Percentiles rank a stretch among this genome's conserved stretches.
Conservation (phyloP, 805 yeast genomes). For the Candida ascalaphidarum region DNA sequence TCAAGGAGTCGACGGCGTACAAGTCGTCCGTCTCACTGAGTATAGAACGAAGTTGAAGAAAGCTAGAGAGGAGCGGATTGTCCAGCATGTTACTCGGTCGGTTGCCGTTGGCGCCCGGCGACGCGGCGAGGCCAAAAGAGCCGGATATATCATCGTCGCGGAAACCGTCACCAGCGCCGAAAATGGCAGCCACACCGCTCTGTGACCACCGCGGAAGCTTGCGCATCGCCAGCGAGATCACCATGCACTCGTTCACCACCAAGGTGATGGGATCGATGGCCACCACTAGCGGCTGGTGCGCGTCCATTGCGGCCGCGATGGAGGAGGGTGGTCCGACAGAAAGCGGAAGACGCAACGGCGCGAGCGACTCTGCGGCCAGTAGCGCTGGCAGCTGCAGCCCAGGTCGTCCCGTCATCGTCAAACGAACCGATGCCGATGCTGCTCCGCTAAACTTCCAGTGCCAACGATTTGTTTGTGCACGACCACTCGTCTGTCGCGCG, state of each 20-base stretch:
- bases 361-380: too few species aligned
- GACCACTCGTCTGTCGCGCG: too few species aligned
- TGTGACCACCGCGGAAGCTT: conserved; percentile 60
- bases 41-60: conserved; percentile 69
- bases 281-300: conserved; percentile 3
- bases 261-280: conserved; percentile 74
- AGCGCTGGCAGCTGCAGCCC: too few species aligned
- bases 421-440: too few species aligned
- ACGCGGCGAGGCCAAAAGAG: conserved; percentile 12
- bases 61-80: conserved; percentile 66
- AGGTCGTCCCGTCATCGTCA: too few species aligned
- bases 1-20: conserved; percentile 55
- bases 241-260: conserved; percentile 81
- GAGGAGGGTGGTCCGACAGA: too few species aligned
- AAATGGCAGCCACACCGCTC: conserved; percentile 75
- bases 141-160: conserved; percentile 33
- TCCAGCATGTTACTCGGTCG: conserved; percentile 13
- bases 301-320: too few species aligned
- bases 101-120: conserved; percentile 15
- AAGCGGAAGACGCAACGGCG: too few species aligned
- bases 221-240: conserved; percentile 83
- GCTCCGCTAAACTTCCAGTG: too few species aligned
- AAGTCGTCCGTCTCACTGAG: conserved; percentile 47
- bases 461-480: too few species aligned
- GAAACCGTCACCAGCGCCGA: conserved; percentile 55